Base-by-base conservation (phyloP, 1,284 basidiomycete genomes). In the Schizophyllum commune region DNA sequence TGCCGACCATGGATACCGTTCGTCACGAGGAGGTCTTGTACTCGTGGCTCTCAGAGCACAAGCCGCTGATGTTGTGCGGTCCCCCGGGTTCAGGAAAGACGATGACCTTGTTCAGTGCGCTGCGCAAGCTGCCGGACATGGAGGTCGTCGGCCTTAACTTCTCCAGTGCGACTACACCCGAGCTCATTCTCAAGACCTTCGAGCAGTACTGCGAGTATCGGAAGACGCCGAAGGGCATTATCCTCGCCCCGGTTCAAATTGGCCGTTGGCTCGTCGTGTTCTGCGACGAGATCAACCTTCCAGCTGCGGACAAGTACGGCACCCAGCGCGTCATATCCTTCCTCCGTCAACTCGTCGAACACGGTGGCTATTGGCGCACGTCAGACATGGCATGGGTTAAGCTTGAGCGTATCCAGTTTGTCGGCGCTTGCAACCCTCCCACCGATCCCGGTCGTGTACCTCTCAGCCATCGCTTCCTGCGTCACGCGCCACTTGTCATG, bases 361-460 rank as follows among this genome's bases (percentile, higher is more conserved):
- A 84, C 32, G 91, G 92, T 56, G 97, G 97, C 1, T 99, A 94
- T 73, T 99, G 96, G 92, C 84, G 98, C 27, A 86, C 95, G 2
- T 85, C 83, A 13, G 97, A 99, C 73, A 94, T 96, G 83, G 85
- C 94, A 7, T 99, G 97, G 97, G 95, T 99, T 66, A 92, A 89
- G 68, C 82, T 99, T 61, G 97, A 99, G 74, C 89, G 97, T 22
- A 98, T 99, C 65, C 97, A 99, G 74, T 98, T 99, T 70, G 98
- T 99, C 52, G 97, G 97, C 34, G 97, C 97, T 55, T 99, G 97
- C 77, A 99, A 99, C 71, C 97, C 97, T 21, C 98, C 97, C 0
- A 99, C 97, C n/a, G 97, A 99, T 78, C 96, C 97, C 53, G 97
- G 97, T 60, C 94, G 97, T 75, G 96, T 99, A n/a, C 94, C 96